A percentile compares a stretch with the other conserved stretches of the same genome.
Conservation (phyloP, 2,329 filamentous ascomycete genomes). For the Microcyclosporella mali region DNA sequence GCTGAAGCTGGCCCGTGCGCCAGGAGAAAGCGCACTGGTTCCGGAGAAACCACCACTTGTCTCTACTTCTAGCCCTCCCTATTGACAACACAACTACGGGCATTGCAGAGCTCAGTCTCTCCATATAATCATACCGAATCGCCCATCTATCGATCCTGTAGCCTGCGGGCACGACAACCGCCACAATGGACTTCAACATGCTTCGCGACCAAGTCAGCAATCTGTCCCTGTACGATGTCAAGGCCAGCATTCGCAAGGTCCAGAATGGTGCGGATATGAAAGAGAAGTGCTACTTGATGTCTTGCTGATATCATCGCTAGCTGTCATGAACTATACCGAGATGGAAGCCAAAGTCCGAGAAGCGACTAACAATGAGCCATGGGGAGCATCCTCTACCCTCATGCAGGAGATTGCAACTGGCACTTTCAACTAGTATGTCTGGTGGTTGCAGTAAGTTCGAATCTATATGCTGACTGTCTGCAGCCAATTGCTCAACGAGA, state of each 20-base stretch:
- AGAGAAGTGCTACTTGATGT: not conserved
- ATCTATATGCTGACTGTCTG: conserved; percentile 4
- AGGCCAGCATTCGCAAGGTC: conserved; percentile 88
- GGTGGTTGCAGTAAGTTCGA: not conserved
- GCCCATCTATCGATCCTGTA: too few species aligned
- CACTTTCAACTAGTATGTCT: conserved; percentile 89
- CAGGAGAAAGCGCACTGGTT: too few species aligned
- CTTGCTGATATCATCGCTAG: conserved; percentile 40
- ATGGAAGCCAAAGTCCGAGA: conserved; percentile 85
- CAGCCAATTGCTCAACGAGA: conserved; percentile 94
- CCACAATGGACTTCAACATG: conserved; percentile 75
- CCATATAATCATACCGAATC: not conserved
- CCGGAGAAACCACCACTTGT: too few species aligned
- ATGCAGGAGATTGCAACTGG: conserved; percentile 99
- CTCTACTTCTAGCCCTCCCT: not conserved
- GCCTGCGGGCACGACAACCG: conserved; percentile 1
- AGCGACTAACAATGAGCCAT: conserved; percentile 98
- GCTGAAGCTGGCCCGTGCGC: too few species aligned
- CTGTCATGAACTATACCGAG: conserved; percentile 97
- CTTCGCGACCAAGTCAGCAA: conserved; percentile 84
- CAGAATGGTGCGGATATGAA: conserved; percentile 73
- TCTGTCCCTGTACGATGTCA: conserved; percentile 89
- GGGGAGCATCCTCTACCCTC: conserved; percentile 74
- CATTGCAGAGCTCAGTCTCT: not conserved
- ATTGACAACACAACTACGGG: not conserved